phyloP scores from a whole-genome alignment of 2,329 filamentous ascomycete species.

The Arachnopeziza araneosa region DNA sequence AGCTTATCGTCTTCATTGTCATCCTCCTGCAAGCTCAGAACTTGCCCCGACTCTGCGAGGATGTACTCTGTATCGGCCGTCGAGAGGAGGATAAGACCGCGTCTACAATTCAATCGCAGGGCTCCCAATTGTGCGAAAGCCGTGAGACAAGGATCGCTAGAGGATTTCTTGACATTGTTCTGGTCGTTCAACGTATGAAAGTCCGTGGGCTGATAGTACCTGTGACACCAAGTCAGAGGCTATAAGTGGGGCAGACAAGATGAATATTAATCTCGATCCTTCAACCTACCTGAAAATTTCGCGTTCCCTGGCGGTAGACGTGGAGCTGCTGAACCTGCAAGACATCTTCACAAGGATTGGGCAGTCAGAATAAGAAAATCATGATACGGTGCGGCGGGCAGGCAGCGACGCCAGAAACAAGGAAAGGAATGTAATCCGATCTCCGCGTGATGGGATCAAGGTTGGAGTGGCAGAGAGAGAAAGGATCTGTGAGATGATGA shows the following conservation, averaged over 20 bases:
- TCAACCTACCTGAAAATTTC: slow-evolving; percentile 23
- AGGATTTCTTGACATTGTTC: slow-evolving; percentile 7
- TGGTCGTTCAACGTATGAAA: slow-evolving; percentile 3
- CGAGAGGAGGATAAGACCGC: slow-evolving; percentile 39
- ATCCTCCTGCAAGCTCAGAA: slow-evolving; percentile 23
- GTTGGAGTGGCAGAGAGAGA: background rate
- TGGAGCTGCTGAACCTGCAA: background rate
- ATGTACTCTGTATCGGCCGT: slow-evolving; percentile 20
- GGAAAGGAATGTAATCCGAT: background rate
- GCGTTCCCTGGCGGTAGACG: slow-evolving; percentile 15
- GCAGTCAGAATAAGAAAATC: background rate
- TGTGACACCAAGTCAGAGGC: slow-evolving; percentile 2
- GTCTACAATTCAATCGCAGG: slow-evolving; percentile 41
- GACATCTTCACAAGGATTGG: background rate
- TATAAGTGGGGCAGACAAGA: background rate
- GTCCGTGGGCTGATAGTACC: slow-evolving; percentile 19
- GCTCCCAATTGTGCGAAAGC: slow-evolving; percentile 45
- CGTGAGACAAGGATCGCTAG: slow-evolving; percentile 37
- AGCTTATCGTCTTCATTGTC: slow-evolving; percentile 25
- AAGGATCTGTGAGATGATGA: background rate
- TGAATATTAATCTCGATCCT: background rate
- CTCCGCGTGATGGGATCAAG: background rate
- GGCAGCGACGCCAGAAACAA: background rate
- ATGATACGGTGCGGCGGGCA: background rate
- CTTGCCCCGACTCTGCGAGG: slow-evolving; percentile 24